Evolutionary conservation across 805 yeast genomes (phyloP), one percentile per base, ranked within the genome.

Genomic region (Candida loeiensis): DNA sequence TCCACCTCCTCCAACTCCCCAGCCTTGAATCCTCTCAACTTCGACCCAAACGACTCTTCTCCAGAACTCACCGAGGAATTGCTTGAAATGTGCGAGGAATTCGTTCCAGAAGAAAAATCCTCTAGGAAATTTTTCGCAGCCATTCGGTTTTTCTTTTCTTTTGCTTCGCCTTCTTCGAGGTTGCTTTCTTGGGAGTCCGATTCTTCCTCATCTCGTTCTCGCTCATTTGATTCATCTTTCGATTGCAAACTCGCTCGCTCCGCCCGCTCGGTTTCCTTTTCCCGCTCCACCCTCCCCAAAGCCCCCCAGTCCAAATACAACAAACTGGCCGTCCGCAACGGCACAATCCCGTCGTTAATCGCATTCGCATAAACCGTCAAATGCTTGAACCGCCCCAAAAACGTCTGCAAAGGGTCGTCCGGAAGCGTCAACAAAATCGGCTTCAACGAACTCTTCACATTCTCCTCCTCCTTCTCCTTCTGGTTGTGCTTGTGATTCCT

Each of bases 291-390:
- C 26, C 65, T 66, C 2, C 71, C 73, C 24, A 69, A 50, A 1
- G 74, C 73, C 21, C 57, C 56, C 60, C 68, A 69, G 46, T 69
- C 75, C 37, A 69, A 49, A 39, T 67, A 69, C 15, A 69, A 50
- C 37, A 69, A 52, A 1, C 72, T 69, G 22, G 71, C 56, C 1
- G 75, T 69, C 34, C 75, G 50, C 22, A 69, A 53, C 1, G 75
- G 75, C 1, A 68, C 74, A 15, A 69, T 69, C 2, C 75, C 75
- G 44, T 69, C 75, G 40, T 69, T 68, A 12, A 69, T 55, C 4
- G 71, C 70, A 47, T 69, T 69, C 13, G 75, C 74, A 45, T 69
- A 69, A 4, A 68, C 45, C 2, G 71, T 63, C 26, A 68, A 56
- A 43, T 57, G 59, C 20, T 51, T 50, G 39, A 69, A 69, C 33